These are phyloP conservation scores for Salisapilia sapeloensis DNA, from an alignment of 352 stramenopile species.

Conservation along the genomic window DNA sequence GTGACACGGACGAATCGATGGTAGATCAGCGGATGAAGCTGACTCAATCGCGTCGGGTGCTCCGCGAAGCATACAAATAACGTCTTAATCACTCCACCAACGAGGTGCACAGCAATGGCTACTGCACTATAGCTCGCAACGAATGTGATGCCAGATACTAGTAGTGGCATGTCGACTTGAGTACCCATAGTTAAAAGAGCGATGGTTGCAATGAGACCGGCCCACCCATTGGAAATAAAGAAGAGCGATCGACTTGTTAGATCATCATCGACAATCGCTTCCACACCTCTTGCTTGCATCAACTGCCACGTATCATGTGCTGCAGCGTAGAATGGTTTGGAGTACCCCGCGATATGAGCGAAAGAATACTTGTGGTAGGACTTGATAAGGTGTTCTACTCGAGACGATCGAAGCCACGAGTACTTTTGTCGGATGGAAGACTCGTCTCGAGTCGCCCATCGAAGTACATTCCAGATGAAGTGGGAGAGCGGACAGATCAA, in stretches of 20 bases:
- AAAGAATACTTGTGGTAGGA: constrained; percentile 81
- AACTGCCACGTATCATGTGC: constrained; percentile 60
- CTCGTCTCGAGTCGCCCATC: constrained; percentile 55
- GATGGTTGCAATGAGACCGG: constrained; percentile 57
- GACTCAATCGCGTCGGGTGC: constrained; percentile 52
- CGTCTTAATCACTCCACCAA: constrained; percentile 67
- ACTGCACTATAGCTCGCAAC: constrained; percentile 66
- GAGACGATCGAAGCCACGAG: constrained; percentile 34
- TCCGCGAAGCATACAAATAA: constrained; percentile 79
- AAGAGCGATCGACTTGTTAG: constrained; percentile 63
- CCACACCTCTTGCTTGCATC: constrained; percentile 61
- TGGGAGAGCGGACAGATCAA: constrained; percentile 61
- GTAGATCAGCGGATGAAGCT: constrained; percentile 77
- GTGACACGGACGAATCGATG: constrained; percentile 69
- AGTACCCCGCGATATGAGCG: constrained; percentile 64
- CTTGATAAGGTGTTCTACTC: constrained; percentile 57
- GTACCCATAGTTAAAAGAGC: constrained; percentile 20
- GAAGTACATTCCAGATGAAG: constrained; percentile 57
- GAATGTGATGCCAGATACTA: constrained; percentile 32
- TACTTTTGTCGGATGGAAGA: constrained; percentile 43
- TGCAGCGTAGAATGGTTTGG: constrained; percentile 64
- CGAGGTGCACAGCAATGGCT: constrained; percentile 53
- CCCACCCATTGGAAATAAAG: constrained; percentile 56
- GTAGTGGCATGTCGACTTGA: too few relatives aligned
- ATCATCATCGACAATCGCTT: constrained; percentile 76